Conservation (phyloP, 306 rosid genomes). For the Sindora glabra region DNA sequence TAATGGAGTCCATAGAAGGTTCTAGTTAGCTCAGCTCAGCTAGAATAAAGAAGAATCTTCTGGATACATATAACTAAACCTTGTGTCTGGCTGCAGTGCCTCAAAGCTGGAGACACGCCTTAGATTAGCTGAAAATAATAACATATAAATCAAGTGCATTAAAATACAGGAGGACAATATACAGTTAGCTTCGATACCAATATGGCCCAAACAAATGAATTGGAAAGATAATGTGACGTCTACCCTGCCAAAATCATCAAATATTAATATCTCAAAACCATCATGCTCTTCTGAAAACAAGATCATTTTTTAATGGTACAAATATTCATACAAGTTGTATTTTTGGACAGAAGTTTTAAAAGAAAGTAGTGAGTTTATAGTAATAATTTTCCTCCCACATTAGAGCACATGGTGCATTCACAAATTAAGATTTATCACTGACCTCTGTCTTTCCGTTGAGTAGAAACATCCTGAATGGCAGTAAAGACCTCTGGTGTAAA, state of each 20-base stretch:
- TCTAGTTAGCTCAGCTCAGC: background rate
- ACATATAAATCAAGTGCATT: background rate
- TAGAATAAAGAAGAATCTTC: background rate
- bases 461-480: slow-evolving; percentile 71
- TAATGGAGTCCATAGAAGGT: background rate
- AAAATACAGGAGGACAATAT: background rate
- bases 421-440: background rate
- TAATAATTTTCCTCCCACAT: background rate
- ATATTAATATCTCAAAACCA: background rate
- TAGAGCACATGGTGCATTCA: too few relatives aligned
- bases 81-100: slow-evolving; percentile 75
- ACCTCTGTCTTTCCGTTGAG: slow-evolving; percentile 79
- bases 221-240: background rate
- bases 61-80: slow-evolving; percentile 29
- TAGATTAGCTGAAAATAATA: slow-evolving; percentile 71
- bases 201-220: background rate
- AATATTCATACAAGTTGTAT: background rate
- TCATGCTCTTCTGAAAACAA: background rate
- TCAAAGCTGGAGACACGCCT: slow-evolving; percentile 92
- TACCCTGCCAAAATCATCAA: background rate
- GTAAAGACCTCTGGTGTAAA: slow-evolving; percentile 79
- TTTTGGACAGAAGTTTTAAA: background rate
- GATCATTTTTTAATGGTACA: background rate
- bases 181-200: background rate
- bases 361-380: background rate